Evolutionary conservation across 208 protist species (phyloP).

Genomic region (Crithidia brevicula): DNA sequence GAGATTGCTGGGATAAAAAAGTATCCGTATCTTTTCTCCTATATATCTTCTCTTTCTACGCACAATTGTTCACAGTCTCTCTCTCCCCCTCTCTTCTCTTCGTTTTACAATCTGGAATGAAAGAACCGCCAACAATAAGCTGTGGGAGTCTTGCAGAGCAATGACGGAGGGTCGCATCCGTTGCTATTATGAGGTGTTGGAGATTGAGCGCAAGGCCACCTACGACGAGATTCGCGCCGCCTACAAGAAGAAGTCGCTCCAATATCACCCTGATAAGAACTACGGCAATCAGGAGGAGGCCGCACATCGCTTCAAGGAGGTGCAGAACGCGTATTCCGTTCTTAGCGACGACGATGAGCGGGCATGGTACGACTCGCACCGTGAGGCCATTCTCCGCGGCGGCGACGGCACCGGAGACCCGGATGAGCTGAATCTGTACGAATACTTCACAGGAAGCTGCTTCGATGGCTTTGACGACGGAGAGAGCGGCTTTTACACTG

Average conservation of each 20-base stretch:
- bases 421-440: slow-evolving; percentile 82
- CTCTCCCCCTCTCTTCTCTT: neutral
- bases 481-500: slow-evolving; percentile 78
- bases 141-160: too few species aligned
- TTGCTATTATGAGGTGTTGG: slow-evolving; percentile 91
- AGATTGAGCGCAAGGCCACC: slow-evolving; percentile 76
- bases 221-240: slow-evolving; percentile 82
- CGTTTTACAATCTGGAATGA: neutral
- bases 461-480: slow-evolving; percentile 82
- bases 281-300: slow-evolving; percentile 82
- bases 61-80: too few species aligned
- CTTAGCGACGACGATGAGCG: slow-evolving; percentile 87
- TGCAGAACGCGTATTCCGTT: slow-evolving; percentile 90
- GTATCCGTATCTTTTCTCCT: neutral
- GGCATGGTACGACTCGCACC: slow-evolving; percentile 92
- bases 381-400: slow-evolving; percentile 79
- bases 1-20: neutral
- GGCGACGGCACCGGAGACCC: slow-evolving; percentile 53
- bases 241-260: slow-evolving; percentile 87
- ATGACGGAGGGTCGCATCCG: slow-evolving; percentile 58
- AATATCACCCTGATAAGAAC: slow-evolving; percentile 93
- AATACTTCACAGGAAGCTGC: slow-evolving; percentile 83
- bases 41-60: slow-evolving; percentile 1
- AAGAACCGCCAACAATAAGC: neutral
- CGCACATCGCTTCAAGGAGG: slow-evolving; percentile 81